Evolutionary conservation across 2,329 filamentous ascomycete genomes (phyloP).

Genomic region (Camillea tinctor): DNA sequence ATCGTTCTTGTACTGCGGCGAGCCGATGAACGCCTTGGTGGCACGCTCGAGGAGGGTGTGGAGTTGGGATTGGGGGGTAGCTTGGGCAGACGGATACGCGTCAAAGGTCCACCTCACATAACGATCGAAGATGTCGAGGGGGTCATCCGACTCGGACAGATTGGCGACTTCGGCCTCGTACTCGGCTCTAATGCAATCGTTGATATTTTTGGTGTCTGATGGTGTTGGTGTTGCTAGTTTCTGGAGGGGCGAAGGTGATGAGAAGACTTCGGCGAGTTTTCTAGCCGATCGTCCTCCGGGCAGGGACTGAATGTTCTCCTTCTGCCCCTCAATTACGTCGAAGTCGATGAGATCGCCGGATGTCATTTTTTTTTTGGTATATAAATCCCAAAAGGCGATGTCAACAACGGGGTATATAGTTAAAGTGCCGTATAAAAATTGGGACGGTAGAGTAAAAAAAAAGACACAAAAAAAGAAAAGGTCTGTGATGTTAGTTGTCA

Average conservation of each 20-base stretch:
- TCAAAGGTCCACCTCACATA: slow-evolving; percentile 97
- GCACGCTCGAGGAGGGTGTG: slow-evolving; percentile 87
- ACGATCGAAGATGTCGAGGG: slow-evolving; percentile 90
- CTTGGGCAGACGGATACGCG: slow-evolving; percentile 90
- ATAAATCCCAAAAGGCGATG: slow-evolving; percentile 15
- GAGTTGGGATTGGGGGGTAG: slow-evolving; percentile 86
- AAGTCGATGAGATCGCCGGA: slow-evolving; percentile 66
- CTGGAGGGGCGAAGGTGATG: slow-evolving; percentile 62
- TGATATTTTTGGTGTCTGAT: slow-evolving; percentile 70
- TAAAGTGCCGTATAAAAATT: slow-evolving; percentile 2
- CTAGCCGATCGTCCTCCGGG: slow-evolving; percentile 84
- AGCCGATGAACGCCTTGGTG: slow-evolving; percentile 84
- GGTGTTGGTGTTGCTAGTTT: slow-evolving; percentile 63
- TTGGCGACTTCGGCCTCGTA: slow-evolving; percentile 81
- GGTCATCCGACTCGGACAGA: slow-evolving; percentile 87
- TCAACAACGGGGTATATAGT: slow-evolving; percentile 6
- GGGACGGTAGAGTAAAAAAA: no score
- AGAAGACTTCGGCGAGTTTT: slow-evolving; percentile 81
- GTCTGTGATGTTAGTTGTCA: slow-evolving; percentile 23
- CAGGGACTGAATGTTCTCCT: slow-evolving; percentile 95
- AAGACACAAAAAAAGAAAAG: not conserved
- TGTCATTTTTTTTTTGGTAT: slow-evolving; percentile 46
- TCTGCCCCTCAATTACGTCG: slow-evolving; percentile 91
- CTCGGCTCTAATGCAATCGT: slow-evolving; percentile 76
- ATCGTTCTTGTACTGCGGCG: slow-evolving; percentile 89